Evolutionary conservation across 257 asterid genomes (phyloP), one percentile per base, ranked within the genome.

Genomic region (Solanum appendiculatum): DNA sequence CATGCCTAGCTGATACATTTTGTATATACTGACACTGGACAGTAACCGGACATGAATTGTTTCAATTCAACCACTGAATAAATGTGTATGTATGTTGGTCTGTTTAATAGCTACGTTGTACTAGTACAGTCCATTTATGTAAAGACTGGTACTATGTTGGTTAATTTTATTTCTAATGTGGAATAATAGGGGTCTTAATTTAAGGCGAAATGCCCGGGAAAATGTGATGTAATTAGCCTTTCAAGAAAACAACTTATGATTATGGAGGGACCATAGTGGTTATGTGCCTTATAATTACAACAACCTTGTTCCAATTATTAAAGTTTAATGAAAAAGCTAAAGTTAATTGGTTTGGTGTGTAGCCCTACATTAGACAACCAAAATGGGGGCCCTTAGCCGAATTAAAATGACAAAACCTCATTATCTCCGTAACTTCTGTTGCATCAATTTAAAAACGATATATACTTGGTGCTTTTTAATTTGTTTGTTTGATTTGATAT

Each of bases 161-260:
- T 34, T 72, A 8, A 6, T 51, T 51, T 51, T 5, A 20, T 34
- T 78, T 78, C 25, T 8, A 4, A 44, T 29, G 27, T 9, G 66
- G 66, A 23, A n/a, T 23, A 74, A 25, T 12, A 13, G 64, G 58
- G 54, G 68, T 87, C 94, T 69, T 68, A 87, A 87, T 89, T 88
- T 87, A 68, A 58, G 93, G 90, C 92, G 92, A 89, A 88, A 93
- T 89, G 34, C 10, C 25, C 64, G 94, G 90, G 46, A 42, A 74
- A 39, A 77, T 85, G 77, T 51, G 44, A 36, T 5, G 58, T 48
- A 80, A 7, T 80, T 80, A 16, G 66, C 66, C 40, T 46, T 80
- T 80, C 66, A 80, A 46, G 85, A 80, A 46, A 80, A 58, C 42
- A 46, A 46, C 37, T 83, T 13, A 87, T 70, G 78, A 82, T 87